Base-by-base conservation (phyloP, 352 stramenopile species). In the Phytophthora gonapodyides region DNA sequence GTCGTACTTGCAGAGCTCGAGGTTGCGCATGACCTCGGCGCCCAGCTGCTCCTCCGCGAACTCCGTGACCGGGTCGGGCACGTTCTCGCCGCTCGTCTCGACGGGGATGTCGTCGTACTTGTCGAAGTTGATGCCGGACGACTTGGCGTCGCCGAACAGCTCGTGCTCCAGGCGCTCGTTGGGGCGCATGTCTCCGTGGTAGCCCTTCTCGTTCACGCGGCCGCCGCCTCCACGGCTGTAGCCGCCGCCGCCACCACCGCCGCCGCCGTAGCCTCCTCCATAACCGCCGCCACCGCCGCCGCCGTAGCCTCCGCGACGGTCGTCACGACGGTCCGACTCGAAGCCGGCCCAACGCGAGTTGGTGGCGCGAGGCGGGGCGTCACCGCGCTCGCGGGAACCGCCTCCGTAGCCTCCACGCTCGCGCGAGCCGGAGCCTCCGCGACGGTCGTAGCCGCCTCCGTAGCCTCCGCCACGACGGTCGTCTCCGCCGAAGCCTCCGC, bases 71-170 rank as follows among this genome's bases (percentile, higher is more conserved):
- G 94, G 91, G 33, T 98, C 89, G 33, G 97, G 97, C 36, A 97
- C 78, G 59, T 98, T 93, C 53, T 96, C 88, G 58, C 96, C 96
- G 62, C 82, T 97, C 45, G 94, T 97, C 71, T 99, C 96, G 10
- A 99, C 95, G n/a, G 95, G 96, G 47, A 99, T 99, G 49, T 98
- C 96, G 69, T 99, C 96, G 73, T 99, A 99, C 67, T 97, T 98
- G 83, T 99, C 97, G 78, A 99, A 99, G 83, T 99, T 99, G 71
- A 99, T 99, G 37, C 97, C 97, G 16, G 95, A 98, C 24, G 90
- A 98, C 63, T 97, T 89, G 44, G 75, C 80, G 64, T 94, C 87
- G n/a, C 85, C 85, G 66, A 98, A 98, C 21, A 98, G 76, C 61
- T 98, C 80, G 40, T 87, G 80, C 67, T 98, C 94, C 1, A 98